A percentile compares a stretch with the other conserved stretches of the same genome.
Evolutionary conservation across 257 asterid species (phyloP).

Genomic region (Nemophila menziesii): DNA sequence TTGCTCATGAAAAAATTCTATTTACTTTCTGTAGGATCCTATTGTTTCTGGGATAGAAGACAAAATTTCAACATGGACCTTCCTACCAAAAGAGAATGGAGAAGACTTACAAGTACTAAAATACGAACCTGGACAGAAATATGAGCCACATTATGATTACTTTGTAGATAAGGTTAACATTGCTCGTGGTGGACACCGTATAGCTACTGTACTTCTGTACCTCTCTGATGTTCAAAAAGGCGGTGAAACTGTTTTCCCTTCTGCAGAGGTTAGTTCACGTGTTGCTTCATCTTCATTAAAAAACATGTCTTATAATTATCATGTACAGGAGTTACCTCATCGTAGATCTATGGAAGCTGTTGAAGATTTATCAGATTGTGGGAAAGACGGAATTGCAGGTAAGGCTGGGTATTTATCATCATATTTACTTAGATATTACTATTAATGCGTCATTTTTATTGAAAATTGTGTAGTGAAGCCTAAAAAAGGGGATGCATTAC

Average conservation of each 20-base stretch:
- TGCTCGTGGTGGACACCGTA: slow-evolving; percentile 87
- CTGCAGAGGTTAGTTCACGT: slow-evolving; percentile 69
- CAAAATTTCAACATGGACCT: slow-evolving; percentile 89
- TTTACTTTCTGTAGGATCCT: slow-evolving; percentile 54
- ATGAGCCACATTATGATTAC: slow-evolving; percentile 84
- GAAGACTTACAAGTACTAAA: slow-evolving; percentile 88
- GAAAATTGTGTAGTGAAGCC: slow-evolving; percentile 55
- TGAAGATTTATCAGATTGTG: slow-evolving; percentile 68
- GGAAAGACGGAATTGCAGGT: slow-evolving; percentile 85
- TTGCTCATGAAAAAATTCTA: neutral
- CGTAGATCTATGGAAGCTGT: slow-evolving; percentile 55
- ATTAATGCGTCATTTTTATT: neutral
- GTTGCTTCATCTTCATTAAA: slow-evolving; percentile 1
- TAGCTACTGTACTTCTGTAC: slow-evolving; percentile 91
- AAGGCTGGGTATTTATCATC: slow-evolving; percentile 11
- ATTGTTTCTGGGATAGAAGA: slow-evolving; percentile 89
- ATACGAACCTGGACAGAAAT: slow-evolving; percentile 89
- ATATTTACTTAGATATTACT: slow-evolving; percentile 3
- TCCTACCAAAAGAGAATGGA: slow-evolving; percentile 94
- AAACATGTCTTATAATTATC: slow-evolving; percentile 7
- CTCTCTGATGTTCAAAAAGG: slow-evolving; percentile 84
- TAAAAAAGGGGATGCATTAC: slow-evolving; percentile 88
- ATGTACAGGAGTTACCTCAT: slow-evolving; percentile 50
- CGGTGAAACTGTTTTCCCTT: slow-evolving; percentile 93
- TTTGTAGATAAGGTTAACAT: slow-evolving; percentile 69